These are phyloP conservation scores for Pseudocercospora macadamiae DNA, from an alignment of 2,329 filamentous ascomycete genomes.

Conservation along the genomic window DNA sequence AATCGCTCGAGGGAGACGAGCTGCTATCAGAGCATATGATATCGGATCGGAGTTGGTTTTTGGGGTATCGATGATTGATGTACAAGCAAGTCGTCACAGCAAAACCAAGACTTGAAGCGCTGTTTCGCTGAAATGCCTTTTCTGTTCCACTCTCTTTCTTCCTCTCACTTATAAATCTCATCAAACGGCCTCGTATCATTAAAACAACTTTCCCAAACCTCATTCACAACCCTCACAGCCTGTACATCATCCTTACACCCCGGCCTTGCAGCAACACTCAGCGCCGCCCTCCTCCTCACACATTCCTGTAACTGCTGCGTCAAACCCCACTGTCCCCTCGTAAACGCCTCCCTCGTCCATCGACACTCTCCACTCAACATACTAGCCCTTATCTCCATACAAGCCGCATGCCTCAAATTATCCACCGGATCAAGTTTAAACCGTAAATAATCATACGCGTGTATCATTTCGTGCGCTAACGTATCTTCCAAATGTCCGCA, in stretches of 20 bases:
- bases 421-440: conserved; percentile 88
- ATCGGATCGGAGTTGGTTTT: neutral
- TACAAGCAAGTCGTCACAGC: neutral
- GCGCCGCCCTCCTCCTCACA: conserved; percentile 77
- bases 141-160: too few relatives aligned
- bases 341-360: conserved; percentile 84
- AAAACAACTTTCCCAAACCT: conserved; percentile 99
- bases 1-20: conserved; percentile 7
- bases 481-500: conserved; percentile 88
- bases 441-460: conserved; percentile 89
- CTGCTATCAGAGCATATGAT: neutral
- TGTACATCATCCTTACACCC: conserved; percentile 83
- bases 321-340: conserved; percentile 80
- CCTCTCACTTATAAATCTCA: conserved; percentile 80
- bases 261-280: conserved; percentile 77
- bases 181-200: conserved; percentile 93
- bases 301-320: conserved; percentile 94
- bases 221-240: conserved; percentile 84
- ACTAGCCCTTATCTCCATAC: conserved; percentile 92
- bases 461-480: conserved; percentile 95
- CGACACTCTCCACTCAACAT: conserved; percentile 93
- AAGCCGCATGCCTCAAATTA: conserved; percentile 87
- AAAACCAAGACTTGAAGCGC: too few relatives aligned
- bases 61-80: too few relatives aligned
- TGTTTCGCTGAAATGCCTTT: too few relatives aligned